Conservation (phyloP, 495 filamentous ascomycete genomes). For the Talaromyces liani region DNA sequence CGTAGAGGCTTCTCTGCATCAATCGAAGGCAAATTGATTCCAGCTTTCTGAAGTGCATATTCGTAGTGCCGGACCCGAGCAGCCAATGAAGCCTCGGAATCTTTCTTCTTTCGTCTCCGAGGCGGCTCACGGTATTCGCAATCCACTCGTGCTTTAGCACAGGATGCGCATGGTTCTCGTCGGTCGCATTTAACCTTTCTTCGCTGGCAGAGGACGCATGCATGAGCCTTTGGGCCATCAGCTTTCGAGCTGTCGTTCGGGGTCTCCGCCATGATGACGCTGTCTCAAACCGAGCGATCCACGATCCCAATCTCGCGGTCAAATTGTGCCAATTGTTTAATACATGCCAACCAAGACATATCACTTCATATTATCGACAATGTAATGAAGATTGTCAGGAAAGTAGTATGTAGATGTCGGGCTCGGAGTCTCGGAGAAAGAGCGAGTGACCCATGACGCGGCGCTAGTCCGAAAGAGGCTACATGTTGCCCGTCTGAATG, state of each 20-base stretch:
- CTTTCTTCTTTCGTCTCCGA: slow-evolving; percentile 46
- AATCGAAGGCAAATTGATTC: slow-evolving; percentile 28
- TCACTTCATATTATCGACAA: neutral
- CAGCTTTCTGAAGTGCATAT: slow-evolving; percentile 40
- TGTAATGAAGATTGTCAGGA: too few relatives aligned
- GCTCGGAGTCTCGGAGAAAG: neutral
- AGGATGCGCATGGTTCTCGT: slow-evolving; percentile 53
- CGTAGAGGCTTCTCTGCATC: slow-evolving; percentile 13
- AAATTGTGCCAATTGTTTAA: neutral
- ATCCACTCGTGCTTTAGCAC: slow-evolving; percentile 48
- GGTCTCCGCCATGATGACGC: neutral
- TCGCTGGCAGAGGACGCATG: slow-evolving; percentile 53
- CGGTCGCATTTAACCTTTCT: slow-evolving; percentile 58
- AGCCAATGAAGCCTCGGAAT: slow-evolving; percentile 45
- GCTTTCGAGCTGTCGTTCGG: neutral
- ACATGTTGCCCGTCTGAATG: neutral
- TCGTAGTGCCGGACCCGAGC: slow-evolving; percentile 50
- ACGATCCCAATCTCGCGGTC: neutral
- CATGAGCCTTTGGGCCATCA: slow-evolving; percentile 24
- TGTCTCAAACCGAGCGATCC: neutral
- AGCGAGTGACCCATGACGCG: neutral
- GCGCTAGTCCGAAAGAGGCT: neutral
- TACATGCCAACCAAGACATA: neutral
- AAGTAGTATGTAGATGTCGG: neutral
- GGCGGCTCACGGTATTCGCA: slow-evolving; percentile 50